Conservation (phyloP, 371 early-diverging fungal species). For the Zopfochytrium polystomum region DNA sequence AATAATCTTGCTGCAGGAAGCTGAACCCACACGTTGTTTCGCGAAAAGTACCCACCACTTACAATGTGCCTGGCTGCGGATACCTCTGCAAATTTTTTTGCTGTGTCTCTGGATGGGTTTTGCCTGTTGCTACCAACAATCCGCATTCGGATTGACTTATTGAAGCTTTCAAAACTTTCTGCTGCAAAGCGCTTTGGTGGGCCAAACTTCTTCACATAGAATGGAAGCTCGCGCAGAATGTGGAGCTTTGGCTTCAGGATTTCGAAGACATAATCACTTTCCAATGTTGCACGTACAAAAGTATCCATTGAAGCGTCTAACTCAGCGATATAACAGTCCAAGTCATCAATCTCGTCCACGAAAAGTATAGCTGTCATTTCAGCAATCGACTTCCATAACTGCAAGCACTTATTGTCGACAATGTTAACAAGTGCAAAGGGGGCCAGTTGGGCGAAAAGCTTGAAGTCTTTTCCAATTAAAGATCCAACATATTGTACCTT, state of each 20-base stretch:
- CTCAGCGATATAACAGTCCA: background rate
- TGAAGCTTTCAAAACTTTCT: slow-evolving; percentile 18
- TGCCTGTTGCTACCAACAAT: slow-evolving; percentile 4
- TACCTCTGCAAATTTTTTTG: background rate
- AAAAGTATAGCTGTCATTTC: no score
- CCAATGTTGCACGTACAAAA: no score
- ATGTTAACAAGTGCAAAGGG: slow-evolving; percentile 1
- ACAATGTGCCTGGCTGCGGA: no score
- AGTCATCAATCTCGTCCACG: background rate
- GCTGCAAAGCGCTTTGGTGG: no score
- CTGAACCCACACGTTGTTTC: no score
- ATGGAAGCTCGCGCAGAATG: slow-evolving; percentile 7
- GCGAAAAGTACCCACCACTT: no score
- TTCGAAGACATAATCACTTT: background rate
- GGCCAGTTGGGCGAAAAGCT: slow-evolving; percentile 5
- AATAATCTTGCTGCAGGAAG: no score
- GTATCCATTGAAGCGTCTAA: slow-evolving; percentile 1
- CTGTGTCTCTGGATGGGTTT: slow-evolving; percentile 6
- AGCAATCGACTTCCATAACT: slow-evolving; percentile 7
- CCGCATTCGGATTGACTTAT: slow-evolving; percentile 2
- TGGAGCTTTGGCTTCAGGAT: slow-evolving; percentile 5
- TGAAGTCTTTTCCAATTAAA: slow-evolving; percentile 8
- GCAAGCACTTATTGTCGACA: background rate
- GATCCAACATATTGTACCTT: slow-evolving; percentile 12
- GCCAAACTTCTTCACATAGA: no score